These are phyloP conservation scores for Pleurotus ostreatus DNA, from an alignment of 768 basidiomycete genomes.

Conservation along the genomic window DNA sequence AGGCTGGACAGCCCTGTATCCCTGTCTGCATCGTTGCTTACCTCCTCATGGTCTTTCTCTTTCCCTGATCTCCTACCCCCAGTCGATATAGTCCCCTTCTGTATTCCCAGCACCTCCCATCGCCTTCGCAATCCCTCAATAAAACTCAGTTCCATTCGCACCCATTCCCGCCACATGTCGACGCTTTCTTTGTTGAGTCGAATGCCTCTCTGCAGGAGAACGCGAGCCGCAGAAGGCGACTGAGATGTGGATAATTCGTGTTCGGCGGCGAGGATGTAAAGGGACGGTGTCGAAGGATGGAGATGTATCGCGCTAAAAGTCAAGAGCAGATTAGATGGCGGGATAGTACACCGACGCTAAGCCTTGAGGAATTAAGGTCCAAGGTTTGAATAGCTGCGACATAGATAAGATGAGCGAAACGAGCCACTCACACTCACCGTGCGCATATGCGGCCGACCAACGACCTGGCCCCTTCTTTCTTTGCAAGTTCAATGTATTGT, in stretches of 20 bases:
- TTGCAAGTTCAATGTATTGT: constrained; percentile 83
- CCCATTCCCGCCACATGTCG: constrained; percentile 86
- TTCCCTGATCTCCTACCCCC: neutral
- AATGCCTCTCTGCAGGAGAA: constrained; percentile 81
- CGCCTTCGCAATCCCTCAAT: constrained; percentile 74
- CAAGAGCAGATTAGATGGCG: constrained; percentile 9
- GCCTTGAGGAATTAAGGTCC: too few relatives aligned
- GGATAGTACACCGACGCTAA: neutral
- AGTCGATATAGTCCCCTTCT: constrained; percentile 19
- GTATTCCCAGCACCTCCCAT: constrained; percentile 78
- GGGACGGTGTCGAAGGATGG: constrained; percentile 70
- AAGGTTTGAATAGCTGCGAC: too few relatives aligned
- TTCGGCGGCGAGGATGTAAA: constrained; percentile 82
- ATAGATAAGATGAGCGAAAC: neutral
- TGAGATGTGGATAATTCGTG: constrained; percentile 69
- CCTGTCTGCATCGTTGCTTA: constrained; percentile 19
- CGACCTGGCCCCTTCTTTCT: constrained; percentile 72
- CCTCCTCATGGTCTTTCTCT: constrained; percentile 16
- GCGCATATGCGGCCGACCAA: constrained; percentile 81
- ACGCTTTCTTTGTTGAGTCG: constrained; percentile 68
- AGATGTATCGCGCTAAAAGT: constrained; percentile 81
- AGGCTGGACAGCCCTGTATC: constrained; percentile 16
- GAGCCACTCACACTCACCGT: constrained; percentile 43
- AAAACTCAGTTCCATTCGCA: constrained; percentile 86
- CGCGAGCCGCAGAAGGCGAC: constrained; percentile 76